phyloP scores from a whole-genome alignment of 306 rosid species.

The Inga leiocalycina region DNA sequence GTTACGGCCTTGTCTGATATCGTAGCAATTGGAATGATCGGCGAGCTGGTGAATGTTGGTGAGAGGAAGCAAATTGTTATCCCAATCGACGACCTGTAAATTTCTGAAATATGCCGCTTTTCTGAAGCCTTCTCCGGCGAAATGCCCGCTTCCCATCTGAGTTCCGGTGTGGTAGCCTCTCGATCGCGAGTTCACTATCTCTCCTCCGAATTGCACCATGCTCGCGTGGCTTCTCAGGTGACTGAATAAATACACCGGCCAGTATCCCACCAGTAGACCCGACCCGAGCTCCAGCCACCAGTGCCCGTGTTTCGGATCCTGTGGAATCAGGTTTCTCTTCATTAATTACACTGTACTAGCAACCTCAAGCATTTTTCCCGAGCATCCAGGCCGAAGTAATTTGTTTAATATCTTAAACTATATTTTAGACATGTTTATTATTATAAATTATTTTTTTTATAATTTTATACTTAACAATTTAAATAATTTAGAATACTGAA shows the following conservation, averaged over 20 bases:
- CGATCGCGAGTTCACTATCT: conserved; percentile 82
- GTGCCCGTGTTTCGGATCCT: conserved; percentile 98
- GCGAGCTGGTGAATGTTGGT: conserved; percentile 75
- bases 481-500: too few species aligned
- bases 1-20: conserved; percentile 73
- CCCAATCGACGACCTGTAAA: conserved; percentile 93
- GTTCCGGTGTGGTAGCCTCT: conserved; percentile 91
- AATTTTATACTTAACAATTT: too few species aligned
- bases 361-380: too few species aligned
- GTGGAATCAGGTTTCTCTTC: not conserved
- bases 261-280: conserved; percentile 88
- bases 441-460: too few species aligned
- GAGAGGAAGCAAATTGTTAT: conserved; percentile 84
- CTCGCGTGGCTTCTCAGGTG: conserved; percentile 88
- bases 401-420: too few species aligned
- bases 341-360: not conserved
- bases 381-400: too few species aligned
- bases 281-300: conserved; percentile 97
- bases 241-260: conserved; percentile 93
- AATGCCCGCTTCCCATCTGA: conserved; percentile 99
- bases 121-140: conserved; percentile 87
- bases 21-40: conserved; percentile 91
- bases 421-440: too few species aligned
- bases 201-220: conserved; percentile 98
- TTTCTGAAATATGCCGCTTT: conserved; percentile 97